Conservation (phyloP, 208 protist genomes). For the Wallacemonas sp. region DNA sequence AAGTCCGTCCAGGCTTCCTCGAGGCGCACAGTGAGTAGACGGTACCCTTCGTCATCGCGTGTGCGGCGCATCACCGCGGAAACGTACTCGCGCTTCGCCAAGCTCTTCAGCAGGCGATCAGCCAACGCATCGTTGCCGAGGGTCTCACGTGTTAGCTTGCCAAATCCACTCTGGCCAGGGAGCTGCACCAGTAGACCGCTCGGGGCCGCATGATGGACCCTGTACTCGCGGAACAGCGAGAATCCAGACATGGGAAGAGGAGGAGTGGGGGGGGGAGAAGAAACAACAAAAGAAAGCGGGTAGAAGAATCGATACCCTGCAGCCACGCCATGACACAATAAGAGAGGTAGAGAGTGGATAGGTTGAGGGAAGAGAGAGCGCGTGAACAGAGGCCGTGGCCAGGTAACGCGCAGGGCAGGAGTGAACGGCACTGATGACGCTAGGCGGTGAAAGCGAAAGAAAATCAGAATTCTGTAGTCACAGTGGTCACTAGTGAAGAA, state of each 20-base stretch:
- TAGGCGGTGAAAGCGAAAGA: no score
- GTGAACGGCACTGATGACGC: no score
- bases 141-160: conserved; percentile 59
- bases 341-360: not conserved
- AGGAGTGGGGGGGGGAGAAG: not conserved
- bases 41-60: conserved; percentile 79
- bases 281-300: conserved; percentile 1
- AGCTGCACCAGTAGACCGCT: conserved; percentile 83
- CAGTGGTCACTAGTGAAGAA: no score
- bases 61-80: conserved; percentile 35
- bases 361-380: not conserved
- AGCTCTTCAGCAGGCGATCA: conserved; percentile 56
- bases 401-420: not conserved
- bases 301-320: no score
- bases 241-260: not conserved
- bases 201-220: conserved; percentile 71
- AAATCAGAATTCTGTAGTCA: no score
- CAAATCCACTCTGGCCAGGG: conserved; percentile 67
- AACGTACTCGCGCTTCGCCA: conserved; percentile 53
- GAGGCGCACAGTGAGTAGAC: conserved; percentile 57
- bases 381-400: not conserved
- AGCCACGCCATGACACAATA: not conserved
- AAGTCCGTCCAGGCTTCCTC: conserved; percentile 57
- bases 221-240: conserved; percentile 55
- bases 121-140: conserved; percentile 74